Evolutionary conservation across 768 basidiomycete genomes (phyloP).

Genomic region (Tricholoma hemisulphureum): DNA sequence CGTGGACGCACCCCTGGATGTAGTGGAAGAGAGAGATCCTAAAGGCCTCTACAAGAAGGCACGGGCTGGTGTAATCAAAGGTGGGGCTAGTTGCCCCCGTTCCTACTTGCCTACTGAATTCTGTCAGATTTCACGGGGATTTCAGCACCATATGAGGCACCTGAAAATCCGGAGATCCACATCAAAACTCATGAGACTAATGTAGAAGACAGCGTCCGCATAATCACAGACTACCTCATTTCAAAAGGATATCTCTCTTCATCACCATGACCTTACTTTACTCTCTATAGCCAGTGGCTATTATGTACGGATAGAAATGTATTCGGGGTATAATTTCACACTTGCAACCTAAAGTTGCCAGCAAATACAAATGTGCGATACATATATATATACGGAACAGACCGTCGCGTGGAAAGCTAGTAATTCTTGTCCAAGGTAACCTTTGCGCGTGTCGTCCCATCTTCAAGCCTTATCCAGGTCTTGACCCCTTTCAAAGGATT

Average conservation of each 20-base stretch:
- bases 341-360: background rate
- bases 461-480: slow-evolving; percentile 66
- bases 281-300: background rate
- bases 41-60: slow-evolving; percentile 99
- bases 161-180: slow-evolving; percentile 83
- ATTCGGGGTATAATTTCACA: too few relatives aligned
- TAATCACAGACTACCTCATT: slow-evolving; percentile 77
- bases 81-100: slow-evolving; percentile 38
- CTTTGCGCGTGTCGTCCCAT: slow-evolving; percentile 54
- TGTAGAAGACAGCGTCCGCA: slow-evolving; percentile 73
- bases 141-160: slow-evolving; percentile 94
- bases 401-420: background rate
- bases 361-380: too few relatives aligned
- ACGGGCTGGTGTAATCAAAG: slow-evolving; percentile 92
- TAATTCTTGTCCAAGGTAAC: slow-evolving; percentile 49
- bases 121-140: slow-evolving; percentile 92
- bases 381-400: background rate
- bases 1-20: slow-evolving; percentile 84
- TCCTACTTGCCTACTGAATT: background rate
- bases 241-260: slow-evolving; percentile 55
- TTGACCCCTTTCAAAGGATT: slow-evolving; percentile 46
- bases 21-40: slow-evolving; percentile 91
- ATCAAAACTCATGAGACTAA: slow-evolving; percentile 82
- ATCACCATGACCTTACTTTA: slow-evolving; percentile 8
- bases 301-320: background rate